These are phyloP conservation scores for Acrocalymma vagum DNA, from an alignment of 2,329 filamentous ascomycete genomes.

Conservation along the genomic window DNA sequence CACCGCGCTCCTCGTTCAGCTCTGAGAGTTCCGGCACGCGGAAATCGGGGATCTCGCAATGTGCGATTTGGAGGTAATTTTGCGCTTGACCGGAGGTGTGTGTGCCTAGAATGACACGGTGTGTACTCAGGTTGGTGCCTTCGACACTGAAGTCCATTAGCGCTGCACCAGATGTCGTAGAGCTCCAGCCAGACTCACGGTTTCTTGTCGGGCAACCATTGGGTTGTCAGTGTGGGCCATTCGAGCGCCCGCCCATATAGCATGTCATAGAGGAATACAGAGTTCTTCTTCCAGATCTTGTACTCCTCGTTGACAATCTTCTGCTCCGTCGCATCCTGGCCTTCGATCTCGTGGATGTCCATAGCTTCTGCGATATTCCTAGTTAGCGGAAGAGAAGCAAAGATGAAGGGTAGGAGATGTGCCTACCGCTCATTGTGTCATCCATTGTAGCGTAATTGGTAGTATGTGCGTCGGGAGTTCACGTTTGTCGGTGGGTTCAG, in stretches of 20 bases:
- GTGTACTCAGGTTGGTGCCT: constrained; percentile 85
- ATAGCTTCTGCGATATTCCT: constrained; percentile 49
- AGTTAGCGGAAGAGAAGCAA: constrained; percentile 7
- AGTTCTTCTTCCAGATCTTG: constrained; percentile 99
- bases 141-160: constrained; percentile 60
- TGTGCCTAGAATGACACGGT: constrained; percentile 91
- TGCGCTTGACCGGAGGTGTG: constrained; percentile 86
- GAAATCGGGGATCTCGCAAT: constrained; percentile 89
- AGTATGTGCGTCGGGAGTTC: too few species aligned
- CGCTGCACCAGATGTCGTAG: background rate
- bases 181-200: constrained; percentile 23
- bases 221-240: constrained; percentile 96
- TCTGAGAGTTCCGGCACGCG: constrained; percentile 77
- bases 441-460: constrained; percentile 45
- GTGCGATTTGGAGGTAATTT: constrained; percentile 94
- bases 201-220: constrained; percentile 89
- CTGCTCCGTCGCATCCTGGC: constrained; percentile 77
- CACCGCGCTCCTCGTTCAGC: constrained; percentile 90
- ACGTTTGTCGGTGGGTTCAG: too few species aligned
- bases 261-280: constrained; percentile 97
- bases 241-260: constrained; percentile 93
- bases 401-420: background rate
- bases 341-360: constrained; percentile 63
- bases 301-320: constrained; percentile 98
- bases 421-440: constrained; percentile 48